These are phyloP conservation scores for Cyanidioschyzon merolae DNA, from an alignment of 23 red algal species.

Conservation along the genomic window DNA sequence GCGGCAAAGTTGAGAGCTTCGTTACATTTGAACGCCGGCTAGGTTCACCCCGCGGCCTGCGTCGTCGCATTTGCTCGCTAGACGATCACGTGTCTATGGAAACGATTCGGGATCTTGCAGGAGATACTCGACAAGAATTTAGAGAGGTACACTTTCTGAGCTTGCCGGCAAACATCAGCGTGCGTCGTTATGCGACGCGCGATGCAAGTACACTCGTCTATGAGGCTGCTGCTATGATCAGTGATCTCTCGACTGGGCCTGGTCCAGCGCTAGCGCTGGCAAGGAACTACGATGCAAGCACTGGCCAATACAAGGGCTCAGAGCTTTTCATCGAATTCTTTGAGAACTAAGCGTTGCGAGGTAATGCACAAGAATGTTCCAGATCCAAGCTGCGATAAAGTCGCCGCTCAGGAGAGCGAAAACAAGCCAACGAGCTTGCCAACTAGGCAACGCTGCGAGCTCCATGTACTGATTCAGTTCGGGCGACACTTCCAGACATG, in stretches of 20 bases:
- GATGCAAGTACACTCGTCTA: background rate
- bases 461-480: constrained; percentile 56
- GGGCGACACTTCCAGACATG: constrained; percentile 39
- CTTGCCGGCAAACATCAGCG: background rate
- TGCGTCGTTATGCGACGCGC: background rate
- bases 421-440: constrained; percentile 24
- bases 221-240: background rate
- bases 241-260: background rate
- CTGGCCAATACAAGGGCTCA: background rate
- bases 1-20: constrained; percentile 14
- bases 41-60: background rate
- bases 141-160: background rate
- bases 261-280: background rate
- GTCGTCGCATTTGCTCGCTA: background rate
- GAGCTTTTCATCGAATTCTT: background rate
- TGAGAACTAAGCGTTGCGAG: background rate
- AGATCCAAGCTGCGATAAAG: constrained; percentile 30
- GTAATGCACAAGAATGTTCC: constrained; percentile 27
- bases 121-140: background rate
- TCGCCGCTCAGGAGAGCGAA: constrained; percentile 32
- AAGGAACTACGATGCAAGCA: background rate
- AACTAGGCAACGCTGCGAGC: constrained; percentile 40
- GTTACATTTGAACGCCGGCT: background rate
- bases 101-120: background rate
- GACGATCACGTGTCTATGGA: background rate